Percentiles rank a stretch among this genome's conserved stretches.
Conservation (phyloP, 352 stramenopile species). For the Globisporangium alternatum region DNA sequence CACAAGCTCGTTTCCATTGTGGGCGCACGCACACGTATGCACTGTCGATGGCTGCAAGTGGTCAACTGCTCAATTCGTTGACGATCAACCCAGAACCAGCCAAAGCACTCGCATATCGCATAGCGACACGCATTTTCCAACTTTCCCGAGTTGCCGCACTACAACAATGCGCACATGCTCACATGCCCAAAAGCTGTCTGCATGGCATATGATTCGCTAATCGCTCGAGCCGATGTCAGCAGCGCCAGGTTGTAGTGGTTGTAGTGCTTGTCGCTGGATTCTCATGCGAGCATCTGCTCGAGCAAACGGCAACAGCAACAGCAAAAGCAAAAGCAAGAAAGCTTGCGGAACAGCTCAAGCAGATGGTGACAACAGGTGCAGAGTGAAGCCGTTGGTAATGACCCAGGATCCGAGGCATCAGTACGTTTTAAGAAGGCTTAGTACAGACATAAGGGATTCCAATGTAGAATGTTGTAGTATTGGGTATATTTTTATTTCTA, state of each 20-base stretch:
- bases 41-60: no score
- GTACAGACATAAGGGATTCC: no score
- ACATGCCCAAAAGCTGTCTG: not conserved
- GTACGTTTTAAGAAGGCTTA: not conserved
- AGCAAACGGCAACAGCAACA: not conserved
- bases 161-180: no score
- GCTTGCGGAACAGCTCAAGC: not conserved
- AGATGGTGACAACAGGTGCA: slow-evolving; percentile 6
- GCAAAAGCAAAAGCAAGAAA: not conserved
- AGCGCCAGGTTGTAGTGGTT: not conserved
- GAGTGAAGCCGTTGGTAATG: slow-evolving; percentile 12
- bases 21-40: no score
- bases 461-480: no score
- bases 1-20: no score
- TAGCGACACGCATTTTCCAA: no score
- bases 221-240: not conserved
- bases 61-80: no score
- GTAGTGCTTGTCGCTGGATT: not conserved
- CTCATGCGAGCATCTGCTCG: not conserved
- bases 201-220: not conserved
- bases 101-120: no score
- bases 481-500: no score
- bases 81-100: no score
- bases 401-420: not conserved
- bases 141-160: no score